Base-by-base conservation (phyloP, 805 yeast species). In the Maudiozyma pseudohumilis region DNA sequence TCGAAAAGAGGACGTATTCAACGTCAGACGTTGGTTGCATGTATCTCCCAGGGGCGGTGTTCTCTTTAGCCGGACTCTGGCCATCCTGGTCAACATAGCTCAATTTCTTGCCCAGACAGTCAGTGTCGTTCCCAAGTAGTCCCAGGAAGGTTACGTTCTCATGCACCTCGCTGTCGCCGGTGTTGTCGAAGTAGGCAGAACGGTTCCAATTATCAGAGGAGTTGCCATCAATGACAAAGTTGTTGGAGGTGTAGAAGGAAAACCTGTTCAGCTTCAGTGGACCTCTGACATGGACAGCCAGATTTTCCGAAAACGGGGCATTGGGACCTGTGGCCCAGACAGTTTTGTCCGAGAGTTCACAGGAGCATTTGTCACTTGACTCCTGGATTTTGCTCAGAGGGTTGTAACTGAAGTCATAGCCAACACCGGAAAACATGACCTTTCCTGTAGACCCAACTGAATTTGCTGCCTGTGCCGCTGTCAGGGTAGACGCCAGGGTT, bases 231-330 rank as follows among this genome's bases (percentile, higher is more conserved):
- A 48, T 42, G 34, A 38, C 48, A 45, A 61, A 75, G 27, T 56
- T 49, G 3, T 62, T 63, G 9, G 75, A 47, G 15, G 66, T 65
- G 52, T 75, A 80, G 46, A 62, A 74, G 3, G 75, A 87, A 53
- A 79, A 80, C 45, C 70, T 64, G 39, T 59, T 60, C 46, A 80
- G 63, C 6, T 64, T 57, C 42, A 80, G 55, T 3, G 88, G 88
- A 15, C 88, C 88, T 56, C 87, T 69, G 53, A 80, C 69, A 52
- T 80, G 87, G 7, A 80, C 85, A 1, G 84, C 74, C 8, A 80
- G 63, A 45, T 74, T 82, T 38, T 67, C 75, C 46, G 75, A 59
- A 22, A 79, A 47, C 2, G 88, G 88, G 9, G 84, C 63, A 50
- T 76, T 77, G 5, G 74, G 32, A 16, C 87, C 87, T 10, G 65